phyloP scores from a whole-genome alignment of 768 basidiomycete genomes.

The Strobilomyces echinocephalus region DNA sequence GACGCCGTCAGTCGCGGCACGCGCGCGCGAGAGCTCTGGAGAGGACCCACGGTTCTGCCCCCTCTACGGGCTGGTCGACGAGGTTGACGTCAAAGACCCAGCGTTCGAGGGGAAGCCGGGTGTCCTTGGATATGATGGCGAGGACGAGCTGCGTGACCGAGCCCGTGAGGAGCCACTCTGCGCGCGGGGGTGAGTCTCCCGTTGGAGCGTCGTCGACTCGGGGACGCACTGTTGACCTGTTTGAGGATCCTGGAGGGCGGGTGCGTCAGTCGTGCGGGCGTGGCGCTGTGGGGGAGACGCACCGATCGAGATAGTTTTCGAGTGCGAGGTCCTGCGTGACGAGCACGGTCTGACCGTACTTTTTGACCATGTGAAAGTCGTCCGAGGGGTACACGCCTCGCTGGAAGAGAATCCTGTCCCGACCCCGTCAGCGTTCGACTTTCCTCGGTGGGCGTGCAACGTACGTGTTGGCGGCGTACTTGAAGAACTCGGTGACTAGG shows the following conservation, averaged over 20 bases:
- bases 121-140: conserved; percentile 94
- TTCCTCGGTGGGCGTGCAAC: conserved; percentile 25
- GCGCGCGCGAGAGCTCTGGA: background rate
- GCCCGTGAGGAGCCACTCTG: conserved; percentile 92
- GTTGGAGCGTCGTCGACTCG: background rate
- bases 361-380: conserved; percentile 99
- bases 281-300: background rate
- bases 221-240: conserved; percentile 86
- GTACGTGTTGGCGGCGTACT: conserved; percentile 96
- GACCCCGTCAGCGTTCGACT: no score
- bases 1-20: background rate
- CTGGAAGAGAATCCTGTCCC: conserved; percentile 84
- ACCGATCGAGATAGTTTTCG: conserved; percentile 90
- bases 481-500: conserved; percentile 98
- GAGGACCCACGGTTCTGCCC: conserved; percentile 46
- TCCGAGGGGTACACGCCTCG: conserved; percentile 95
- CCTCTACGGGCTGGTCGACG: conserved; percentile 56
- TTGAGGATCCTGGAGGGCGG: conserved; percentile 64
- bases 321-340: conserved; percentile 91
- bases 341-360: conserved; percentile 93
- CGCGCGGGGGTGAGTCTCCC: background rate
- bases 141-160: conserved; percentile 92
- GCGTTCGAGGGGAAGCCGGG: conserved; percentile 84
- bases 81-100: conserved; percentile 98
- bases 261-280: background rate